Evolutionary conservation across 2,329 filamentous ascomycete species (phyloP), one percentile per base, ranked within the genome.

Genomic region (Parascedosporium putredinis): DNA sequence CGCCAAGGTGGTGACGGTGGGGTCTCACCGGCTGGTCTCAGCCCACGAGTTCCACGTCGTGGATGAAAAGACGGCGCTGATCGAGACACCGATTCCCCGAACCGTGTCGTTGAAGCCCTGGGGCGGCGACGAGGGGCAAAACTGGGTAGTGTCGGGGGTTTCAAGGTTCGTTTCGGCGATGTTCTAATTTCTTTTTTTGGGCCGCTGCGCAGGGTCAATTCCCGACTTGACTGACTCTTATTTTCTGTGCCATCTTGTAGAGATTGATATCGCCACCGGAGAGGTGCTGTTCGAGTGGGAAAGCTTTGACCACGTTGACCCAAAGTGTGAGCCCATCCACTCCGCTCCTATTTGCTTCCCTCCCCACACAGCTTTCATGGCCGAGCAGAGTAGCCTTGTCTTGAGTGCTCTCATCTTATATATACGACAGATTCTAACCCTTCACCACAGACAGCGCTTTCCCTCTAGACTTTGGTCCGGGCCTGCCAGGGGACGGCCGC

Each of bases 281-380:
- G 59, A 66, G 38, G 59, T 76, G 29, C 43, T 76, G 5, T 77
- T 76, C 52, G 67, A 75, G 53, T 78, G 75, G 56, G 20, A 29
- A 45, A 55, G 50, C 20, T 45, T 57, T 2, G 49, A 55, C 25
- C 46, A 54, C 7, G 42, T 55, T 8, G 50, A 51, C 27, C 52
- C 50, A 3, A 33, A 48, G 23, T 48, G 54, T 52, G 45, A 10
- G 52, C 22, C 16, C 4, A 12, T 5, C n/a, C 33, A 16, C 12
- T 16, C 33, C 10, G n/a, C 33, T 18, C 14, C 14, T 31, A 31
- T 31, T 14, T 47, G 45, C 29, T 20, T 50, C 25, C 33, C n/a
- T n/a, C n/a, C n/a, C n/a, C n/a, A n/a, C n/a, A n/a, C n/a, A n/a
- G n/a, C n/a, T n/a, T n/a, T n/a, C n/a, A n/a, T n/a, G n/a, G n/a